Evolutionary conservation across 345 rosid species (phyloP).

Genomic region (Arabidopsis suecica): DNA sequence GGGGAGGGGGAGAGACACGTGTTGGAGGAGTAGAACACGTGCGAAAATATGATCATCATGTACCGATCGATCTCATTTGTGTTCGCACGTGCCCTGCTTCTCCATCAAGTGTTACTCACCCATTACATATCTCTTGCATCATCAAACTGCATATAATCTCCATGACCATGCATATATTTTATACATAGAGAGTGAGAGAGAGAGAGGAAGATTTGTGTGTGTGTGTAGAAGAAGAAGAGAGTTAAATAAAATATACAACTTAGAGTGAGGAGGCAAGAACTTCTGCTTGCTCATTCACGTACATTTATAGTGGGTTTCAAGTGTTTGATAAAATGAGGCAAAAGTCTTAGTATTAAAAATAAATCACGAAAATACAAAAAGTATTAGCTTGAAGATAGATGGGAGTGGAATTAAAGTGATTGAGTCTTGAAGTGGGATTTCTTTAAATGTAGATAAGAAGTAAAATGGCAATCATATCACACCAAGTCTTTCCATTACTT

Average conservation of each 20-base stretch:
- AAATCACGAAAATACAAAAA: neutral
- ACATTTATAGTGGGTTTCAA: slow-evolving; percentile 36
- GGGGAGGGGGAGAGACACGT: slow-evolving; percentile 59
- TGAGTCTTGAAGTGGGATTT: slow-evolving; percentile 72
- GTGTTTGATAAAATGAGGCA: slow-evolving; percentile 40
- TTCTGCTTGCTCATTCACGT: slow-evolving; percentile 30
- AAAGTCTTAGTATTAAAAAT: neutral
- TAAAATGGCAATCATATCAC: slow-evolving; percentile 44
- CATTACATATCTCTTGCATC: slow-evolving; percentile 33
- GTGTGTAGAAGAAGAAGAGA: slow-evolving; percentile 16
- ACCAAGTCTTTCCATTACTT: slow-evolving; percentile 43
- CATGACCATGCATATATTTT: neutral
- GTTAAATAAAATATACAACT: neutral
- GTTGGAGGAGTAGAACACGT: slow-evolving; percentile 99
- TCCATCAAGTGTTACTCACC: slow-evolving; percentile 90
- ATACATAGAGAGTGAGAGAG: neutral
- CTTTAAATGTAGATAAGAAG: slow-evolving; percentile 57
- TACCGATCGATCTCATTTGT: slow-evolving; percentile 20
- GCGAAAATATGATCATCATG: slow-evolving; percentile 48
- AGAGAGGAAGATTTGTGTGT: neutral
- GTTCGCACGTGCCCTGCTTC: slow-evolving; percentile 99
- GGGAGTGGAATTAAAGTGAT: slow-evolving; percentile 48
- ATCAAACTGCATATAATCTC: neutral
- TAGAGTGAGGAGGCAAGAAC: slow-evolving; percentile 39
- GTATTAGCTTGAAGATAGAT: neutral